Conservation (phyloP, 208 protist species). For the Vickermania spadyakhi region DNA sequence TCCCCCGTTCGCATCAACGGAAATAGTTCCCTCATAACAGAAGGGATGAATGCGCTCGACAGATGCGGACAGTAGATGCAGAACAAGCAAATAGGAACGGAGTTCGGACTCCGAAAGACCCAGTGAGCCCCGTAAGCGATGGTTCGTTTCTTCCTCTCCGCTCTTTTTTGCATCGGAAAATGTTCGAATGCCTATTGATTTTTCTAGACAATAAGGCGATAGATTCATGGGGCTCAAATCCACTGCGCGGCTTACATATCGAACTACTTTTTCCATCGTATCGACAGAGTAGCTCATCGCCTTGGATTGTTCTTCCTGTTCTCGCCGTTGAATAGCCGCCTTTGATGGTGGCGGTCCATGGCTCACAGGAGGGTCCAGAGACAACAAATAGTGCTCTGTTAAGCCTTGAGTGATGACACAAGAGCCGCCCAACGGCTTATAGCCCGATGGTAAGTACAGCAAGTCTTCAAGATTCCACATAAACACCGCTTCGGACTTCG, state of each 20-base stretch:
- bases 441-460: conserved; percentile 32
- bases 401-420: conserved; percentile 17
- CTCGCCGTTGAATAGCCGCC: neutral
- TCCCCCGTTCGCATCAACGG: conserved; percentile 13
- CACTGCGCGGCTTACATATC: conserved; percentile 5
- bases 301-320: neutral
- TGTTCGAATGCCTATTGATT: neutral
- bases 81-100: neutral
- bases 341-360: neutral
- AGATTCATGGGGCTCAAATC: conserved; percentile 15
- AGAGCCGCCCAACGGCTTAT: conserved; percentile 29
- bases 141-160: neutral
- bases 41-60: conserved; percentile 22
- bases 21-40: conserved; percentile 14
- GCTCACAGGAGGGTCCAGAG: neutral
- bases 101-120: neutral
- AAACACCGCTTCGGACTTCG: conserved; percentile 33
- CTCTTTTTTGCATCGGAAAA: neutral
- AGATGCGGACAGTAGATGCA: conserved; percentile 5
- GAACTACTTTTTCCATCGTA: conserved; percentile 7
- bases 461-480: conserved; percentile 50
- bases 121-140: neutral
- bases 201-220: conserved; percentile 14
- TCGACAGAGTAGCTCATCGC: neutral
- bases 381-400: conserved; percentile 16